Evolutionary conservation across 2,329 filamentous ascomycete genomes (phyloP).

Genomic region (Zymoseptoria passerinii): DNA sequence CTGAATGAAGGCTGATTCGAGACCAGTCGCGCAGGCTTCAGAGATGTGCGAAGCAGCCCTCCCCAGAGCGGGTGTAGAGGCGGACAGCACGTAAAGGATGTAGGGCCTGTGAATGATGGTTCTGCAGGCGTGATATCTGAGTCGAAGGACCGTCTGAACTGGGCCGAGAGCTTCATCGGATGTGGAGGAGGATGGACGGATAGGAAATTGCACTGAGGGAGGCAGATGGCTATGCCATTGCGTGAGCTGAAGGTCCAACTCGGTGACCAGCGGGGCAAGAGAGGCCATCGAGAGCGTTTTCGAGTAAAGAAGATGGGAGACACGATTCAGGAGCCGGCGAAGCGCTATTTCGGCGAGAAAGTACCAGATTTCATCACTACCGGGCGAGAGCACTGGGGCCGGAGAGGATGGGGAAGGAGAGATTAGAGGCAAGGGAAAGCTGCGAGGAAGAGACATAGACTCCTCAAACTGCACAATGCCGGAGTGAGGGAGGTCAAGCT

Average conservation of each 20-base stretch:
- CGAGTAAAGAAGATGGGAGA: conserved; percentile 25
- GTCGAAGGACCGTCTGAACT: conserved; percentile 67
- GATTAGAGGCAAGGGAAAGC: conserved; percentile 62
- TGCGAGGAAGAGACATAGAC: conserved; percentile 66
- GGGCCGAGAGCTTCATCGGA: conserved; percentile 60
- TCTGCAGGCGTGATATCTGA: conserved; percentile 76
- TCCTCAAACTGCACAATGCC: conserved; percentile 78
- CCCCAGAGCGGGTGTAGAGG: conserved; percentile 63
- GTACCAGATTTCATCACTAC: conserved; percentile 75
- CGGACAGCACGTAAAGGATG: conserved; percentile 69
- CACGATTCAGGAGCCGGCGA: conserved; percentile 53
- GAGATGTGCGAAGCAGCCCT: conserved; percentile 34
- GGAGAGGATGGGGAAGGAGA: background rate
- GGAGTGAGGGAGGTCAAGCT: conserved; percentile 73
- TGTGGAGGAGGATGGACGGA: conserved; percentile 42
- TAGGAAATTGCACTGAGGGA: conserved; percentile 63
- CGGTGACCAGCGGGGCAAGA: conserved; percentile 67
- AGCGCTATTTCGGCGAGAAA: conserved; percentile 77
- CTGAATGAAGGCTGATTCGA: conserved; percentile 72
- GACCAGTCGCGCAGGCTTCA: conserved; percentile 68
- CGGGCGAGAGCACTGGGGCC: conserved; percentile 45
- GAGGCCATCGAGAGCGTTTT: conserved; percentile 60
- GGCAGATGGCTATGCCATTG: conserved; percentile 81
- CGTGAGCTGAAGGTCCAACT: conserved; percentile 72
- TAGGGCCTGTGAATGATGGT: conserved; percentile 83